Evolutionary conservation across 2,329 filamentous ascomycete genomes (phyloP).

Genomic region (Cladophialophora exuberans): DNA sequence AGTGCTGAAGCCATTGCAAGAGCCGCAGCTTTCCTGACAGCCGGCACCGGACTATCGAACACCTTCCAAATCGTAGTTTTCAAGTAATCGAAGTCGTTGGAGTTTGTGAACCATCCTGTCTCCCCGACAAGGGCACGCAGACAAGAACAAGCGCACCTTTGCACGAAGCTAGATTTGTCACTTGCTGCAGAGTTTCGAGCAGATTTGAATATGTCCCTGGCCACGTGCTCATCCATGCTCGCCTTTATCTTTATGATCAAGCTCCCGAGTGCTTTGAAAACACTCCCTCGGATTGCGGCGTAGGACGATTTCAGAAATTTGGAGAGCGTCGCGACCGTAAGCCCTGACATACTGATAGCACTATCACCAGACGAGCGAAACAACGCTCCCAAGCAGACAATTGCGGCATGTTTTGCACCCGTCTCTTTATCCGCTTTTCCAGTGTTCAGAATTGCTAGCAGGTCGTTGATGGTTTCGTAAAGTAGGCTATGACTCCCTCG

Average conservation of each 20-base stretch:
- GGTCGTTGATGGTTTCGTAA: conserved; percentile 91
- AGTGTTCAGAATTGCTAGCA: conserved; percentile 71
- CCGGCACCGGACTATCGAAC: conserved; percentile 74
- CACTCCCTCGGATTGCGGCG: conserved; percentile 77
- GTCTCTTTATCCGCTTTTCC: conserved; percentile 79
- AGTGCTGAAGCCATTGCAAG: conserved; percentile 83
- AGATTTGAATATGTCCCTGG: conserved; percentile 94
- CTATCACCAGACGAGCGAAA: conserved; percentile 94
- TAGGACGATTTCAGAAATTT: conserved; percentile 82
- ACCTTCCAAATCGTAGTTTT: conserved; percentile 82
- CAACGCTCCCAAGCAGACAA: conserved; percentile 82
- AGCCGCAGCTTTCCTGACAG: conserved; percentile 82
- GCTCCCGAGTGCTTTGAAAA: conserved; percentile 76
- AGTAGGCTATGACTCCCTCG: conserved; percentile 88
- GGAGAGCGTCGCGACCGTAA: conserved; percentile 72
- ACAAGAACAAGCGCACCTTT: conserved; percentile 77
- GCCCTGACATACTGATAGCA: conserved; percentile 77
- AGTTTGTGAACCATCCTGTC: conserved; percentile 84
- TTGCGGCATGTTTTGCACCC: conserved; percentile 82
- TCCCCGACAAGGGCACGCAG: conserved; percentile 71
- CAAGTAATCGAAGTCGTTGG: conserved; percentile 86
- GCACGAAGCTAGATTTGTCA: conserved; percentile 83
- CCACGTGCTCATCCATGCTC: conserved; percentile 80
- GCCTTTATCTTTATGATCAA: conserved; percentile 73
- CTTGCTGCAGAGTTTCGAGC: conserved; percentile 72